These are phyloP conservation scores for Pseudofabraea citricarpa DNA, from an alignment of 2,329 filamentous ascomycete genomes.

Conservation along the genomic window DNA sequence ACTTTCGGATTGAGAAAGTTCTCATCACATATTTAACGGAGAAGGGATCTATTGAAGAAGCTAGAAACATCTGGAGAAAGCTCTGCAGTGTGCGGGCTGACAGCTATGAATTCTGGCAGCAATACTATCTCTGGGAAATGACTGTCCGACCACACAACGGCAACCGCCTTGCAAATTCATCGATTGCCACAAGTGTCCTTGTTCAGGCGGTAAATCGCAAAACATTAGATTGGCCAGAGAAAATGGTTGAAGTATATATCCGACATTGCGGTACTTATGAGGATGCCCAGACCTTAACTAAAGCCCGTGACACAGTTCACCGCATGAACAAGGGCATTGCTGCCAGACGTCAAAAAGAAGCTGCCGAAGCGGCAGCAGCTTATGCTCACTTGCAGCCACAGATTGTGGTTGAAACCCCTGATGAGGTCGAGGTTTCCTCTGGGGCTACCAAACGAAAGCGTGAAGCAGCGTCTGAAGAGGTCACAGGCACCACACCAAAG, in stretches of 20 bases:
- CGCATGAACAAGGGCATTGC: constrained; percentile 60
- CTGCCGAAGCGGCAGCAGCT: constrained; percentile 51
- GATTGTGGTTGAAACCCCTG: constrained; percentile 23
- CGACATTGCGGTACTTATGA: constrained; percentile 90
- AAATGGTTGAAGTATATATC: constrained; percentile 67
- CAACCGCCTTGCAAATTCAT: constrained; percentile 46
- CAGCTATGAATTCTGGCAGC: constrained; percentile 90
- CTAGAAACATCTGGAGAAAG: constrained; percentile 71
- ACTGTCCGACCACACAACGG: constrained; percentile 30
- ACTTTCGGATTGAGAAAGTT: constrained; percentile 84
- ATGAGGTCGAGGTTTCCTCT: constrained; percentile 15
- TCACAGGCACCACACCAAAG: constrained; percentile 55
- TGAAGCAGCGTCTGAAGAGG: constrained; percentile 47
- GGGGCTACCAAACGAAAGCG: constrained; percentile 67
- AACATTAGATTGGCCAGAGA: constrained; percentile 72
- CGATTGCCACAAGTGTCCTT: constrained; percentile 70
- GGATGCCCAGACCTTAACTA: constrained; percentile 67
- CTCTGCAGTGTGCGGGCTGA: constrained; percentile 65
- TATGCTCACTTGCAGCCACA: constrained; percentile 35
- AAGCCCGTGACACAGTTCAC: constrained; percentile 68
- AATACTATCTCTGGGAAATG: constrained; percentile 91
- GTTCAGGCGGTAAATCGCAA: constrained; percentile 60
- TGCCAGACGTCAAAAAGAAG: constrained; percentile 62
- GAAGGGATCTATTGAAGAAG: constrained; percentile 70
- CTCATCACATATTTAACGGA: constrained; percentile 89